These are phyloP conservation scores for Camellia japonica DNA, from an alignment of 148 eudicot genomes.

Conservation along the genomic window DNA sequence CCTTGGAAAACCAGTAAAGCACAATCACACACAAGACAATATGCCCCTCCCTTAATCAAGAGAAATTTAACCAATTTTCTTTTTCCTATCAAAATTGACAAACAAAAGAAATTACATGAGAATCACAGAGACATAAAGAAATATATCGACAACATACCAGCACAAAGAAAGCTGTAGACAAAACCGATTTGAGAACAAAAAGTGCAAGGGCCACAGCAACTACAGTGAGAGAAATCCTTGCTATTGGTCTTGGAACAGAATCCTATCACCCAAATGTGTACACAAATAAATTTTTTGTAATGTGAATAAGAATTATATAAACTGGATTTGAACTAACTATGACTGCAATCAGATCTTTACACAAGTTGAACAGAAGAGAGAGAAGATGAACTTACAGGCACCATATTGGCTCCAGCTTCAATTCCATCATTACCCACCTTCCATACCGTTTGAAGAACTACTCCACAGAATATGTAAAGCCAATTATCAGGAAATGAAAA, in stretches of 20 bases:
- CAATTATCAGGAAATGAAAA: not conserved
- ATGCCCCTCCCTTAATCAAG: not conserved
- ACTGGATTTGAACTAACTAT: not conserved
- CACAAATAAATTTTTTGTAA: not conserved
- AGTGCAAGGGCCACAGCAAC: constrained; percentile 51
- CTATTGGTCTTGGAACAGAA: constrained; percentile 80
- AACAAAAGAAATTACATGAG: not conserved
- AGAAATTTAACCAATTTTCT: not conserved
- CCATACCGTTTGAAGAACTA: constrained; percentile 66
- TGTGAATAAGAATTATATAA: not conserved
- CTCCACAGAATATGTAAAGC: not conserved
- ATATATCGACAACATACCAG: constrained; percentile 46
- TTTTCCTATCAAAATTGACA: not conserved
- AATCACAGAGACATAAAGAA: not conserved
- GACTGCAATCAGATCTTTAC: not conserved
- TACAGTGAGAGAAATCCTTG: constrained; percentile 63
- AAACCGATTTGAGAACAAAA: constrained; percentile 68
- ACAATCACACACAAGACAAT: not conserved
- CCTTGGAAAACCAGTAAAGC: not conserved
- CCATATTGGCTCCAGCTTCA: constrained; percentile 89
- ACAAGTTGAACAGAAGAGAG: not conserved
- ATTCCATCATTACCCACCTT: constrained; percentile 88
- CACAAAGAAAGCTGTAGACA: constrained; percentile 79
- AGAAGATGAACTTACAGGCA: constrained; percentile 63
- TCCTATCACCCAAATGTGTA: constrained; percentile 42